phyloP scores from a whole-genome alignment of 768 basidiomycete genomes.

The Pleurotus tuber-regium region DNA sequence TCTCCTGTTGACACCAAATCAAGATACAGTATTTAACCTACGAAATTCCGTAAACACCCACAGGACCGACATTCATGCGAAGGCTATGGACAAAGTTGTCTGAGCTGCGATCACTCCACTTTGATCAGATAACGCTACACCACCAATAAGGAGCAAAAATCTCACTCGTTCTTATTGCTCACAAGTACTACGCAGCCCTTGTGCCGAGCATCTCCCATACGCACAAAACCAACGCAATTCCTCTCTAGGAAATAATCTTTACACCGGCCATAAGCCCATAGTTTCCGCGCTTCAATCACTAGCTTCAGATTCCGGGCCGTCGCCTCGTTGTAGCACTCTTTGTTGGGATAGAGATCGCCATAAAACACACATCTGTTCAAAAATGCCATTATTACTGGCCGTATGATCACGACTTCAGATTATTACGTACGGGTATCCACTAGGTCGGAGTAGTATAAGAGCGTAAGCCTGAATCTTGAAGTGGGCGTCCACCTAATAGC shows the following conservation, averaged over 20 bases:
- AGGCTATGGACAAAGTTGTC: slow-evolving; percentile 38
- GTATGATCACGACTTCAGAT: not conserved
- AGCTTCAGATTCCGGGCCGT: slow-evolving; percentile 48
- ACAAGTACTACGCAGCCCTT: slow-evolving; percentile 70
- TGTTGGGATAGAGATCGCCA: slow-evolving; percentile 75
- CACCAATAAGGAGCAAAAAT: slow-evolving; percentile 4
- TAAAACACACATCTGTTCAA: slow-evolving; percentile 80
- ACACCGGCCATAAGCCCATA: slow-evolving; percentile 62
- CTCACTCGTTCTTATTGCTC: slow-evolving; percentile 54
- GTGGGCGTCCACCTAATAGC: slow-evolving; percentile 53
- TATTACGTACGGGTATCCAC: slow-evolving; percentile 68
- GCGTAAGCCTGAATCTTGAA: slow-evolving; percentile 87
- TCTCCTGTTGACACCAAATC: slow-evolving; percentile 22
- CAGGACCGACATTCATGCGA: slow-evolving; percentile 67
- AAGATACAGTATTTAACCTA: slow-evolving; percentile 7
- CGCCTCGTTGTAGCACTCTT: slow-evolving; percentile 58
- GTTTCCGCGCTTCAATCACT: slow-evolving; percentile 61
- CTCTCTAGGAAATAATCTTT: slow-evolving; percentile 56
- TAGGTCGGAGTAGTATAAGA: slow-evolving; percentile 65
- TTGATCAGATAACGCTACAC: slow-evolving; percentile 7
- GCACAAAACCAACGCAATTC: slow-evolving; percentile 77
- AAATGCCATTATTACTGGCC: not conserved
- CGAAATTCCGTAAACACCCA: slow-evolving; percentile 29
- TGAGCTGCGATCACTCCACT: slow-evolving; percentile 20
- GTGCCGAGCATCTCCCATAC: slow-evolving; percentile 53